These are phyloP conservation scores for Bassia scoparia DNA, from an alignment of 148 eudicot genomes.

Conservation along the genomic window DNA sequence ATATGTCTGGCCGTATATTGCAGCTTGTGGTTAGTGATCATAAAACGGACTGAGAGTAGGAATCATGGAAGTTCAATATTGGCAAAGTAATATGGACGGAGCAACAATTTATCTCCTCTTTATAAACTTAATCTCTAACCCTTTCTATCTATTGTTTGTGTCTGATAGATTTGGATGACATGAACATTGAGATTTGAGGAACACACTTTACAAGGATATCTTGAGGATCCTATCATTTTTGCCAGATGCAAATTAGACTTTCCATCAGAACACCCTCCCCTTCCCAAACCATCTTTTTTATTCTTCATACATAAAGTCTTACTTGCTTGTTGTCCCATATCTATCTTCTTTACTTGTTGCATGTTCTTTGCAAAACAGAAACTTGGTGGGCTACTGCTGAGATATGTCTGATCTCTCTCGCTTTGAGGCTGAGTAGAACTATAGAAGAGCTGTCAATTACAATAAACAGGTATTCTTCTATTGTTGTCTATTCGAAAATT, in stretches of 20 bases:
- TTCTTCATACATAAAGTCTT: too few relatives aligned
- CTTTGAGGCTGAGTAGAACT: conserved; percentile 98
- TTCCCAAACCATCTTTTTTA: too few relatives aligned
- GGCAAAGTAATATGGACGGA: too few relatives aligned
- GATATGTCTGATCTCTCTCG: conserved; percentile 97
- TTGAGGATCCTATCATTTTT: conserved; percentile 93
- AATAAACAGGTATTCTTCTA: conserved; percentile 75
- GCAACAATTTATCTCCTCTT: too few relatives aligned
- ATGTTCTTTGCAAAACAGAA: conserved; percentile 45
- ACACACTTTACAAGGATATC: conserved; percentile 97
- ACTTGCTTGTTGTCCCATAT: background rate
- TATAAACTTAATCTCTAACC: too few relatives aligned
- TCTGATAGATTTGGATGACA: conserved; percentile 84
- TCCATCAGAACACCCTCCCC: background rate
- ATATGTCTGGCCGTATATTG: too few relatives aligned
- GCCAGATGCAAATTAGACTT: conserved; percentile 60
- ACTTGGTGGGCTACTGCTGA: conserved; percentile 97
- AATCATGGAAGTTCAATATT: too few relatives aligned
- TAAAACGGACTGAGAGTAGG: too few relatives aligned
- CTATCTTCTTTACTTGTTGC: background rate
- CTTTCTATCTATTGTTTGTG: background rate
- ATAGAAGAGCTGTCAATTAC: conserved; percentile 96
- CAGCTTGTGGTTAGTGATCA: too few relatives aligned
- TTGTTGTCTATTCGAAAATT: too few relatives aligned
- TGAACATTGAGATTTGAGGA: conserved; percentile 99